These are phyloP conservation scores for Parietichytrium sp. DNA, from an alignment of 108 stramenopile species.

Conservation along the genomic window DNA sequence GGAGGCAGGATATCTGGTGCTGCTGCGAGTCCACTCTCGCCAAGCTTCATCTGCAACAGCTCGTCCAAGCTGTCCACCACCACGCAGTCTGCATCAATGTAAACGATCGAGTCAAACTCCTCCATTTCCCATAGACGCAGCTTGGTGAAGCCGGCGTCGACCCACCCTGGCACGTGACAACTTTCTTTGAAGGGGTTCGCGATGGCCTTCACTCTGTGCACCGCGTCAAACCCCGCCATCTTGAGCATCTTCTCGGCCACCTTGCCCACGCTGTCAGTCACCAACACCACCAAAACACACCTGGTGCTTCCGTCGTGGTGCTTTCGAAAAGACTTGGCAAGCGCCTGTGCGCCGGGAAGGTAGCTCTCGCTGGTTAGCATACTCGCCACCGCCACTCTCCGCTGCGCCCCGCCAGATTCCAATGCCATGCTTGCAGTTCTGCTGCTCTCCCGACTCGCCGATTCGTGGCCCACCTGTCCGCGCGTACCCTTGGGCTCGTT, in stretches of 20 bases:
- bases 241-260: conserved; percentile 39
- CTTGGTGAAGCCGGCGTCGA: conserved; percentile 50
- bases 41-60: conserved; percentile 65
- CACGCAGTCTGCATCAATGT: conserved; percentile 76
- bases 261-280: conserved; percentile 49
- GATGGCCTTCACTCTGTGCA: conserved; percentile 60
- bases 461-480: no score
- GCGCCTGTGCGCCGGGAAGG: conserved; percentile 71
- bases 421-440: no score
- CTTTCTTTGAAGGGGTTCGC: not conserved
- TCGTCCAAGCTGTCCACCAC: conserved; percentile 65
- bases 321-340: conserved; percentile 67
- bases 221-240: conserved; percentile 58
- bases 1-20: conserved; percentile 81
- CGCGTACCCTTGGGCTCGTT: no score
- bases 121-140: conserved; percentile 60
- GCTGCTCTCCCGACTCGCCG: no score
- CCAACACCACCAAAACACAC: conserved; percentile 62
- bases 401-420: not conserved
- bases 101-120: conserved; percentile 71
- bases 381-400: conserved; percentile 70
- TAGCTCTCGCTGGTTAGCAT: conserved; percentile 68
- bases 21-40: conserved; percentile 65
- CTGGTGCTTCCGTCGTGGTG: conserved; percentile 39
- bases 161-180: conserved; percentile 17